Base-by-base conservation (phyloP, 192 early-diverging fungal species). In the Entomortierella beljakovae region DNA sequence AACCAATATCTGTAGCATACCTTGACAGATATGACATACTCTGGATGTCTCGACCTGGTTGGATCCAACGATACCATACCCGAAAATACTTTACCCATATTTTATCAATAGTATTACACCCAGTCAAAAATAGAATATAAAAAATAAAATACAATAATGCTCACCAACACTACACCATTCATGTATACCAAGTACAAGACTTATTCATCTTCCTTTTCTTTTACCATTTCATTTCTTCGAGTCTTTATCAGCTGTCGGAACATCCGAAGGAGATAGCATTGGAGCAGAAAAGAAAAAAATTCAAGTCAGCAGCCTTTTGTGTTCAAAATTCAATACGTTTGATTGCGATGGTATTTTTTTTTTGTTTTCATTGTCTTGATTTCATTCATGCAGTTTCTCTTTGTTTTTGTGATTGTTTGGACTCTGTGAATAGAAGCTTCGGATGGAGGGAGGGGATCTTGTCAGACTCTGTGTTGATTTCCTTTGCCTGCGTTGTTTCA, bases 231-330 rank as follows among this genome's bases (percentile, higher is more conserved):
- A 10, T 25, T 35, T 32, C 57, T 59, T 59, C 57, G 57, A 38
- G 57, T 43, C 16, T 38, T 35, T 10, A 43, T 59, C 15, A 43
- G 9, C 20, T 6, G 38, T 42, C 57, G 57, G 15, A 43, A 59
- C 37, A 59, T 59, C 35, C 35, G 38, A 59, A 59, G 57, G 38
- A 43, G 40, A 46, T 20, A 46, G 4, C 15, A 16, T 26, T 13
- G 26, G 38, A 43, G 38, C 13, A 38, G 43, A 26, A 37, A 32
- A 56, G 26, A 43, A 15, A 53, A 51, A 28, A 37, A 23, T 38
- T 33, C 52, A 51, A 53, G 64, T 66, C 64, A 66, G 64, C 64
- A 66, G 53, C 38, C 64, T 37, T 64, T 35, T 64, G 22, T 6
- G 26, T 34, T 10, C 29, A 46, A 46, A 46, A 46, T 46, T 46